Base-by-base conservation (phyloP, 176 grass and related monocot genomes). In the Typha latifolia region DNA sequence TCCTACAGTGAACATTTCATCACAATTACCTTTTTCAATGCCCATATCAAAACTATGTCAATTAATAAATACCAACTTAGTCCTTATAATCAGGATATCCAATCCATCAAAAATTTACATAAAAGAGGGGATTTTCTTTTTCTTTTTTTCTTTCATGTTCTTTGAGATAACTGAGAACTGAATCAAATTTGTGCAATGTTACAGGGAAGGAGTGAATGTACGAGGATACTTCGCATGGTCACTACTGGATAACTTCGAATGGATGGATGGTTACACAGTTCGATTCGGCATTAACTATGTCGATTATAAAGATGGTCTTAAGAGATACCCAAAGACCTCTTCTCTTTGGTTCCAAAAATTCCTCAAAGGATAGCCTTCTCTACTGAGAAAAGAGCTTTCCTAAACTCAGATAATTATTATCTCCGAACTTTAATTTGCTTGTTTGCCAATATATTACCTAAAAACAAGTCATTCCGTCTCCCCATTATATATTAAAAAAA, bases 171-270 rank as follows among this genome's bases (percentile, higher is more conserved):
- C 20, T 49, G 10, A 53, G n/a, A n/a, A 43, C 51, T 27, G 18
- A 24, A 63, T 55, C 68, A 29, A 43, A 43, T 11, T 62, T 61
- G 67, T 83, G 24, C 37, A 2, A 84, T 78, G 0, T 43, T 0
- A 12, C 80, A 96, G 92, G 77, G 3, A 86, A 82, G 82, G 85
- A 51, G 80, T 69, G 14, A 55, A 89, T 15, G 66, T 96, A 26
- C 78, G 62, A 66, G 92, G 88, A 72, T 96, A 84, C 49, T 96
- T 96, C 62, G 82, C 85, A 29, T 96, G 92, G 92, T 91, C 88
- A 0, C 66, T 96, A 18, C 83, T 88, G 34, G 92, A 96, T 74
- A 88, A 96, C 16, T 91, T 96, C 4, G 92, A 96, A 69, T 96
- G 88, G 92, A 69, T 77, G 76, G 82, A 81, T 67, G 92, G 92